Conservation (phyloP, 495 filamentous ascomycete species). For the Entonaema liquescens region DNA sequence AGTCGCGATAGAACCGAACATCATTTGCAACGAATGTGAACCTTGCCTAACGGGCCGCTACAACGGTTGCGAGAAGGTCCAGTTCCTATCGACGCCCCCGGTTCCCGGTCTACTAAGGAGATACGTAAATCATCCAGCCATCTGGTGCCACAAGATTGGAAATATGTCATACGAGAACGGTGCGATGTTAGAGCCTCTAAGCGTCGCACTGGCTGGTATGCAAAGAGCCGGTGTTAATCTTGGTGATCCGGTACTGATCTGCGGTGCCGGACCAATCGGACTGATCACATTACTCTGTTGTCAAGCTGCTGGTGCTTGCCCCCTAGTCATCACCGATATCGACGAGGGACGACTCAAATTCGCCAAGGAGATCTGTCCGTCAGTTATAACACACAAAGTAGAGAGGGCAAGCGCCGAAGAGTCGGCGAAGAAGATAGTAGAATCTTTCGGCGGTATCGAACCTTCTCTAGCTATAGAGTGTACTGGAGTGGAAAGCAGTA, state of each 20-base stretch:
- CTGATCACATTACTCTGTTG: conserved; percentile 84
- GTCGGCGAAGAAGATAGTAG: conserved; percentile 70
- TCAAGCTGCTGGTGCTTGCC: conserved; percentile 82
- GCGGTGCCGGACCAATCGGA: conserved; percentile 91
- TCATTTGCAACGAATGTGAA: conserved; percentile 88
- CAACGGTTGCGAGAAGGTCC: conserved; percentile 87
- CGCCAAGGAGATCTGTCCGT: conserved; percentile 78
- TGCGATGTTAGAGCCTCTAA: conserved; percentile 85
- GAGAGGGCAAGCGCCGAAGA: conserved; percentile 74
- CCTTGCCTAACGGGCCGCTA: conserved; percentile 90
- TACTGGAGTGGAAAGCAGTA: conserved; percentile 89
- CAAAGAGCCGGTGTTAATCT: conserved; percentile 79
- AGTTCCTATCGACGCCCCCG: conserved; percentile 88
- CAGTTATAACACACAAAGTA: conserved; percentile 80
- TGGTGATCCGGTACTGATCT: conserved; percentile 85
- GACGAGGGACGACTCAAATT: conserved; percentile 84
- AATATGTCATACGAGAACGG: conserved; percentile 90
- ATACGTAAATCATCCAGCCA: conserved; percentile 91
- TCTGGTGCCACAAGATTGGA: conserved; percentile 93
- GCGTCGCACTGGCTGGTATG: conserved; percentile 84
- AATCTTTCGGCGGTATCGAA: conserved; percentile 73
- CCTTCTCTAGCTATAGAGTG: conserved; percentile 85
- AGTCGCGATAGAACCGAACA: conserved; percentile 89
- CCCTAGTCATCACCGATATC: conserved; percentile 91
- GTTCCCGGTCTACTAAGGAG: conserved; percentile 87